A percentile compares a stretch with the other conserved stretches of the same genome.
phyloP scores from a whole-genome alignment of 345 rosid genomes.

The Stellera chamaejasme region DNA sequence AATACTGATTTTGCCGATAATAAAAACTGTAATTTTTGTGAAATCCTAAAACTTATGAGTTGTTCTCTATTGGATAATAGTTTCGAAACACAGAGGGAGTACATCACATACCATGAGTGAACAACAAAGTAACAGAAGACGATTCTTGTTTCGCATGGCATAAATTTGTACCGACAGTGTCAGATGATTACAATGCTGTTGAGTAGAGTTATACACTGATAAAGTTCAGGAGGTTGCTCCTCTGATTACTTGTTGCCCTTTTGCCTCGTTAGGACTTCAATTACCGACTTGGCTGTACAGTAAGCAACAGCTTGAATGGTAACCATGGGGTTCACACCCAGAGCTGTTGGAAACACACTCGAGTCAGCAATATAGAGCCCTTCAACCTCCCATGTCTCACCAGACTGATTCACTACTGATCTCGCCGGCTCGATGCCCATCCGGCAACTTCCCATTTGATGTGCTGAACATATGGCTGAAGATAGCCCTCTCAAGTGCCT shows the following conservation, averaged over 20 bases:
- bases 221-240: too few species aligned
- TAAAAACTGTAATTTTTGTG: too few species aligned
- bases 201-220: too few species aligned
- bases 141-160: too few species aligned
- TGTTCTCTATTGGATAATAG: too few species aligned
- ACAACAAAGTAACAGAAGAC: too few species aligned
- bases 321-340: slow-evolving; percentile 88
- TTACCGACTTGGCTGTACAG: slow-evolving; percentile 58
- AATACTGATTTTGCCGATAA: too few species aligned
- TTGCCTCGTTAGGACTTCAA: slow-evolving; percentile 38
- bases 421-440: slow-evolving; percentile 54
- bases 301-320: slow-evolving; percentile 78
- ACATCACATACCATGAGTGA: too few species aligned
- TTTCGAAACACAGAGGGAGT: too few species aligned
- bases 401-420: slow-evolving; percentile 61
- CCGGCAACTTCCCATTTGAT: slow-evolving; percentile 91
- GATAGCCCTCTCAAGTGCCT: slow-evolving; percentile 34
- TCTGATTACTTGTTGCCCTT: slow-evolving; percentile 1
- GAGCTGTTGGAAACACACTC: slow-evolving; percentile 79
- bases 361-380: slow-evolving; percentile 71
- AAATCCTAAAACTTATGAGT: too few species aligned
- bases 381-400: slow-evolving; percentile 80
- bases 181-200: too few species aligned
- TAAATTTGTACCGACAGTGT: too few species aligned
- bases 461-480: slow-evolving; percentile 60